phyloP scores from a whole-genome alignment of 108 stramenopile genomes.

The Nannochloropsis granulata region DNA sequence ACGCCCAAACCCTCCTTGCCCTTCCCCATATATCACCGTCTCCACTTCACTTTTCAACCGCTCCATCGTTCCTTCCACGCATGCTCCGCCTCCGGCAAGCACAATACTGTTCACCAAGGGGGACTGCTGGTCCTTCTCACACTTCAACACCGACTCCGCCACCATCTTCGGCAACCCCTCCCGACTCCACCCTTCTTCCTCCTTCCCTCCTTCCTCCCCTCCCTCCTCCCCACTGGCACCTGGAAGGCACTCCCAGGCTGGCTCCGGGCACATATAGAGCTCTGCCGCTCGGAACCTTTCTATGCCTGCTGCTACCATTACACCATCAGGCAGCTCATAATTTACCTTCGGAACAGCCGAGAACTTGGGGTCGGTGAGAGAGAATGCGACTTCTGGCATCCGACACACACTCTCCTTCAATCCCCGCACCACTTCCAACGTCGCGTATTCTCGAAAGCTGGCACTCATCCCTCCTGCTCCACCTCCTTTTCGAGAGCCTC shows the following conservation, averaged over 20 bases:
- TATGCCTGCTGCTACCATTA: background rate
- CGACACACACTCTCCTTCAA: background rate
- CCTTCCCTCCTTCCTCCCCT: background rate
- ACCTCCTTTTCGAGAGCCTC: background rate
- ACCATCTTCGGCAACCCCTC: background rate
- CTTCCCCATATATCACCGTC: background rate
- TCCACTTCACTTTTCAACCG: constrained; percentile 7
- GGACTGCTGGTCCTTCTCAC: constrained; percentile 22
- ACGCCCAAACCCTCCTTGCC: constrained; percentile 1
- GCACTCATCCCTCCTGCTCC: background rate
- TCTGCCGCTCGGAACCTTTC: background rate
- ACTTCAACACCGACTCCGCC: background rate
- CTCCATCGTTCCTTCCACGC: constrained; percentile 21
- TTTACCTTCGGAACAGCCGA: background rate
- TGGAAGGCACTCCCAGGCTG: background rate
- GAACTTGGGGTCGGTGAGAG: background rate
- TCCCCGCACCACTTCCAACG: background rate
- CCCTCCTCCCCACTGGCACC: background rate
- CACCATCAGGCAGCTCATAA: background rate
- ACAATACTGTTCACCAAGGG: constrained; percentile 22
- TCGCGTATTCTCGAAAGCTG: background rate
- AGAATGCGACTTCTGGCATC: background rate
- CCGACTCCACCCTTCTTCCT: background rate
- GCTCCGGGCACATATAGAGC: background rate
- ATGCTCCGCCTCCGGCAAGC: constrained; percentile 30